Percentiles rank a stretch among this genome's conserved stretches.
phyloP scores from a whole-genome alignment of 1,284 basidiomycete species.

The Cutaneotrichosporon sp. region DNA sequence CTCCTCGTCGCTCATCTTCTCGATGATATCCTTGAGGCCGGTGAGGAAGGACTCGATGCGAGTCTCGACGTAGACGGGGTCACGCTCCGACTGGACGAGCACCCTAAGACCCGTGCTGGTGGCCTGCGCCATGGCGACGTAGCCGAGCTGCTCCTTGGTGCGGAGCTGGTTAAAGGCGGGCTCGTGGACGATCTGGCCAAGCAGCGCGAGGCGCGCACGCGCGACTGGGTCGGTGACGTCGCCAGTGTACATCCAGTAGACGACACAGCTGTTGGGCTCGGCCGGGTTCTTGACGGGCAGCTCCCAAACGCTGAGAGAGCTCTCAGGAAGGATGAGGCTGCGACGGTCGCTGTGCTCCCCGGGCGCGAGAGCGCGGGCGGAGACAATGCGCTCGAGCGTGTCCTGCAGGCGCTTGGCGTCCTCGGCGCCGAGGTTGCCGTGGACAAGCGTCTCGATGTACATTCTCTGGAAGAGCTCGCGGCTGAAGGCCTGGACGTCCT shows the following conservation, averaged over 20 bases:
- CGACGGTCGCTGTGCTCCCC: conserved; percentile 62
- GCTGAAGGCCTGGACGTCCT: conserved; percentile 72
- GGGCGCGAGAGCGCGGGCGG: conserved; percentile 61
- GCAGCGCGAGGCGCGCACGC: conserved; percentile 51
- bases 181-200: conserved; percentile 76
- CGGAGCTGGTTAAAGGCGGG: conserved; percentile 91
- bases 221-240: conserved; percentile 58
- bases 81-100: conserved; percentile 86
- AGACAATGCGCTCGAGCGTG: conserved; percentile 69
- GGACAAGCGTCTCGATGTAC: conserved; percentile 73
- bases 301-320: conserved; percentile 70
- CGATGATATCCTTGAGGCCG: conserved; percentile 63
- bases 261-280: conserved; percentile 82
- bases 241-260: conserved; percentile 72
- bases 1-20: conserved; percentile 63
- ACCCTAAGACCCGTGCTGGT: conserved; percentile 77
- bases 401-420: conserved; percentile 75
- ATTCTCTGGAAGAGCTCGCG: conserved; percentile 66
- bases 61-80: conserved; percentile 79
- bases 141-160: conserved; percentile 97
- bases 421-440: conserved; percentile 82
- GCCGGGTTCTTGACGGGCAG: conserved; percentile 76
- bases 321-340: conserved; percentile 68
- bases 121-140: conserved; percentile 70
- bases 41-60: conserved; percentile 86